Base-by-base conservation (phyloP, 257 asterid species). In the Gynochthodes officinalis region DNA sequence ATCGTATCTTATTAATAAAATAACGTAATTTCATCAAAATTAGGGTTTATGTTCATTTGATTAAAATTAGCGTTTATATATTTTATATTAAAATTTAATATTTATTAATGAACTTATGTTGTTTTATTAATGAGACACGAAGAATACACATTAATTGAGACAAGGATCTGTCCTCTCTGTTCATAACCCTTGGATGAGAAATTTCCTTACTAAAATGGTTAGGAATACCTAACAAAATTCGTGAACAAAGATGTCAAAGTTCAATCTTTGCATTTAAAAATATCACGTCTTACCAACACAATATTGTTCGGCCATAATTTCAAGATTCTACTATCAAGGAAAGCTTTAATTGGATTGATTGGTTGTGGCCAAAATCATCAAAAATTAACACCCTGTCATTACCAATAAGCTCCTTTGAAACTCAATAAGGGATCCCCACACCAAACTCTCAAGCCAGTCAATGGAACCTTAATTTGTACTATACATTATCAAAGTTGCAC, bases 401-500 rank as follows among this genome's bases (percentile, higher is more conserved):
- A 44, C 55, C 58, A 48, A 32, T 67, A n/a, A 5, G 11, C 54
- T 76, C 67, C 67, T 28, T n/a, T n/a, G n/a, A n/a, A 67, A 67
- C 52, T 73, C 52, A 69, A 65, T 60, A n/a, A n/a, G n/a, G n/a
- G n/a, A n/a, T n/a, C n/a, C n/a, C n/a, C n/a, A n/a, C n/a, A n/a
- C 77, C 79, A 78, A 81, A 84, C 79, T 59, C 73, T 76, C 67
- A 54, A 77, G 61, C 76, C 79, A 64, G 69, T 81, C 77, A 70
- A 74, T 61, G 80, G 78, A 77, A 74, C 75, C 84, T 77, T 75
- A 32, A 71, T 67, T 72, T 78, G 74, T 65, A 77, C 70, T 81
- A 64, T 73, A 76, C 86, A 84, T 73, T 65, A 78, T 77, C 81
- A 82, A 84, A 84, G 79, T 73, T 70, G 66, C 54, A 64, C 69